Evolutionary conservation across 2,329 filamentous ascomycete genomes (phyloP).

Genomic region (Pseudocercospora crystallina): DNA sequence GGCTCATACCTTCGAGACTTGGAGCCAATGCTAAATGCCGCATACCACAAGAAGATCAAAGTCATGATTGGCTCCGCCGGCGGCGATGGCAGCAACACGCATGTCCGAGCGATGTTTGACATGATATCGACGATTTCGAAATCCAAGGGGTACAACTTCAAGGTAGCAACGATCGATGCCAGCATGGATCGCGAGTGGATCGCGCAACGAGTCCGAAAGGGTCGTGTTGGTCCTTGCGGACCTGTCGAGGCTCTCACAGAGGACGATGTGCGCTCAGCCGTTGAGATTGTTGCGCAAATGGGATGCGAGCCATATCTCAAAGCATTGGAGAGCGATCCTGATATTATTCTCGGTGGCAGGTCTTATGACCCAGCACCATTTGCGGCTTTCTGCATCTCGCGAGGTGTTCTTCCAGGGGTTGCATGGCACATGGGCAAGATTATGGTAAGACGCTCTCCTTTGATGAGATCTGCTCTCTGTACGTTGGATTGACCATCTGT

Average conservation of each 20-base stretch:
- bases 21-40: slow-evolving; percentile 39
- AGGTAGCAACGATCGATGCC: background rate
- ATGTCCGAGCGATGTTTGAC: slow-evolving; percentile 43
- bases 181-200: background rate
- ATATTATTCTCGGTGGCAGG: slow-evolving; percentile 8
- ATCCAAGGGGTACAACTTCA: background rate
- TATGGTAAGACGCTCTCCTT: slow-evolving; percentile 27
- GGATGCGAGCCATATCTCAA: slow-evolving; percentile 10
- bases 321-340: slow-evolving; percentile 3
- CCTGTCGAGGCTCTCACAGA: slow-evolving; percentile 15
- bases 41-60: slow-evolving; percentile 35
- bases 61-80: slow-evolving; percentile 49
- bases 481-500: no score
- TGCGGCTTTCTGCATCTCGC: slow-evolving; percentile 4
- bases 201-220: background rate
- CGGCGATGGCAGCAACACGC: slow-evolving; percentile 49
- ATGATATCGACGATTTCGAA: slow-evolving; percentile 40
- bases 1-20: slow-evolving; percentile 47
- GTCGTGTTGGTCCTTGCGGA: background rate
- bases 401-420: slow-evolving; percentile 1
- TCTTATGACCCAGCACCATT: slow-evolving; percentile 12
- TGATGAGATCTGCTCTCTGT: no score
- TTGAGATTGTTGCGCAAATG: slow-evolving; percentile 11
- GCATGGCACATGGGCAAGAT: slow-evolving; percentile 56
- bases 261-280: background rate